Conservation (phyloP, 2,329 filamentous ascomycete genomes). For the Curvularia spicifera region DNA sequence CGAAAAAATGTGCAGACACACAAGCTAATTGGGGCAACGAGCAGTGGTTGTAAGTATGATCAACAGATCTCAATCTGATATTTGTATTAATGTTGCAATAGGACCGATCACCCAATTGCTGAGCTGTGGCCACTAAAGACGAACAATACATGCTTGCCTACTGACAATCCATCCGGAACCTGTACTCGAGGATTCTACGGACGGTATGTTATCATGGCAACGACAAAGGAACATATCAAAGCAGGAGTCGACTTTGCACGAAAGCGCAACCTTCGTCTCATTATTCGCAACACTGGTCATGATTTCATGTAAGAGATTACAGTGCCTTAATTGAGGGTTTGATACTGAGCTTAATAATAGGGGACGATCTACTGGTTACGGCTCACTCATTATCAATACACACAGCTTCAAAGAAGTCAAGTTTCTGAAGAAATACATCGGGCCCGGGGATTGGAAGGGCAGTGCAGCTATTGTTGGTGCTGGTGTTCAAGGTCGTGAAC, state of each 20-base stretch:
- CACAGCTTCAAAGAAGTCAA: slow-evolving; percentile 46
- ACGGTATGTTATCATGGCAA: slow-evolving; percentile 44
- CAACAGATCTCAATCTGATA: background rate
- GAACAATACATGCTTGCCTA: slow-evolving; percentile 45
- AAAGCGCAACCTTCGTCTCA: slow-evolving; percentile 39
- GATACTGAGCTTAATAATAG: slow-evolving; percentile 1
- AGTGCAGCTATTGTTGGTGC: slow-evolving; percentile 41
- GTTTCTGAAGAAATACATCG: slow-evolving; percentile 40
- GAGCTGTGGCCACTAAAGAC: slow-evolving; percentile 44
- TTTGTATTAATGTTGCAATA: slow-evolving; percentile 13
- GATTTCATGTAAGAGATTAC: slow-evolving; percentile 37
- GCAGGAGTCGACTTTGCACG: slow-evolving; percentile 46
- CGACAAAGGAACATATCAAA: slow-evolving; percentile 41
- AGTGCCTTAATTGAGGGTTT: background rate
- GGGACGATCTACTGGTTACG: slow-evolving; percentile 45
- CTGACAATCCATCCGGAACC: slow-evolving; percentile 29
- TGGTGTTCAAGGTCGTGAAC: slow-evolving; percentile 45
- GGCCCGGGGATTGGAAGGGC: slow-evolving; percentile 43
- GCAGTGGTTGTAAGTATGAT: slow-evolving; percentile 38
- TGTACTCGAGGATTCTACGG: slow-evolving; percentile 46
- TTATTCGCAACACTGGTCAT: slow-evolving; percentile 47
- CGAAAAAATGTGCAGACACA: slow-evolving; percentile 35
- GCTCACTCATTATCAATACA: slow-evolving; percentile 46
- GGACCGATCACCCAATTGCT: slow-evolving; percentile 42
- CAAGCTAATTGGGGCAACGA: slow-evolving; percentile 39